Base-by-base conservation (phyloP, 306 rosid genomes). In the Vigna radiata region DNA sequence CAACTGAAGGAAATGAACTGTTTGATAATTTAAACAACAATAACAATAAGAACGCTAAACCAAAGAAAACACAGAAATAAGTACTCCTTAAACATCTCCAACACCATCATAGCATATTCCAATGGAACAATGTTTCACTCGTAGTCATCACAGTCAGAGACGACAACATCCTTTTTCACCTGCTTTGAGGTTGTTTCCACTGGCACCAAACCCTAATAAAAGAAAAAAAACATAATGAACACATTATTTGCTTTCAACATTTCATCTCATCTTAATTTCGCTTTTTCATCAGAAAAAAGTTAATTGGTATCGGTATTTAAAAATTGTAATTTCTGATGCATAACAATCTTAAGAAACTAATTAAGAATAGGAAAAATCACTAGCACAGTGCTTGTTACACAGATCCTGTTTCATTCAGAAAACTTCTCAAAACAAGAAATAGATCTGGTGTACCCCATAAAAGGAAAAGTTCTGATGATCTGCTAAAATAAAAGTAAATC, bases 191-290 rank as follows among this genome's bases (percentile, higher is more conserved):
- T 70, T 64, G 50, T 13, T 61, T 19, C 68, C 3, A 69, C 72
- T 2, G 74, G 82, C 8, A 41, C 65, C 84, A 64, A 75, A 65
- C 82, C 88, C 86, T 85, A 67, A 41, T 18, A 50, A 59, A 84
- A 72, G 27, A 33, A 59, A 84, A 66, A 27, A 64, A 0, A 29
- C 17, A 16, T 13, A 29, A 44, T 41, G 46, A 47, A 21, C 17
- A 39, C 23, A 36, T 47, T 1, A 33, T 33, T 33, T 63, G 33
- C 25, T 61, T 79, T 39, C 55, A 68, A 41, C 11, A 5, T 49
- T 60, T n/a, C 1, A 68, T 39, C 17, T n/a, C 1, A 68, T 39
- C 17, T 17, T n/a, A 10, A 44, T 44, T 46, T 76, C 1, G 0
- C 1, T 52, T 65, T 64, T 19, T 13, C 13, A 23, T 41, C 46